Evolutionary conservation across 202 grass and related monocot species (phyloP).

Genomic region (Schoenoplectus triqueter): DNA sequence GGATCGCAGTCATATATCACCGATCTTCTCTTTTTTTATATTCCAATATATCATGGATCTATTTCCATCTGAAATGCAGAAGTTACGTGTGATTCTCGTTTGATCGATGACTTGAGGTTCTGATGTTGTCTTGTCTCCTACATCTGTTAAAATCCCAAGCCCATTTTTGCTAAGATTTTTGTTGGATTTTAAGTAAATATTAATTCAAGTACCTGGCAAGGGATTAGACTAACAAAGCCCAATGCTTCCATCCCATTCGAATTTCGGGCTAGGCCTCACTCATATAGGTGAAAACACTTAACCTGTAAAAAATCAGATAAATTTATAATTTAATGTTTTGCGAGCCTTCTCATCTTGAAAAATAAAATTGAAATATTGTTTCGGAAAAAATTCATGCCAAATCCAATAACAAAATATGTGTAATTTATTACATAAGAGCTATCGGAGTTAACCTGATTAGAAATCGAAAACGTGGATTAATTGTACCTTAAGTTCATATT

Average conservation of each 20-base stretch:
- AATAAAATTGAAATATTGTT: too few relatives aligned
- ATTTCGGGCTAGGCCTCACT: not conserved
- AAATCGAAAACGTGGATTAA: not conserved
- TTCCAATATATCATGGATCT: too few relatives aligned
- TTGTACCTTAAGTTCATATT: not conserved
- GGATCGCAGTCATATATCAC: too few relatives aligned
- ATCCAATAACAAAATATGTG: not conserved
- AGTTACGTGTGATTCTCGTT: not conserved
- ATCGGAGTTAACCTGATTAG: not conserved
- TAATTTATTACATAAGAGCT: not conserved
- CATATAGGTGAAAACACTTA: not conserved
- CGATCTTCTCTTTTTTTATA: too few relatives aligned
- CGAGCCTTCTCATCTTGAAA: too few relatives aligned
- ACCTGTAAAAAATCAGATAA: not conserved
- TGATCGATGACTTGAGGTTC: too few relatives aligned
- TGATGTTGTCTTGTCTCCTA: too few relatives aligned
- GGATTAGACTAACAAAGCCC: not conserved
- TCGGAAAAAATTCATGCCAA: too few relatives aligned
- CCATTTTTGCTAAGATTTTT: not conserved
- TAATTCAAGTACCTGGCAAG: not conserved
- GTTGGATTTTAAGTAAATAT: not conserved
- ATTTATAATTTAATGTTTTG: too few relatives aligned
- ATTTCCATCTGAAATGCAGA: slow-evolving; percentile 7
- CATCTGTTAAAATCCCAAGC: not conserved
- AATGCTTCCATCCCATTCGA: not conserved